phyloP scores from a whole-genome alignment of 257 asterid genomes.

The Solanum dulcamara region DNA sequence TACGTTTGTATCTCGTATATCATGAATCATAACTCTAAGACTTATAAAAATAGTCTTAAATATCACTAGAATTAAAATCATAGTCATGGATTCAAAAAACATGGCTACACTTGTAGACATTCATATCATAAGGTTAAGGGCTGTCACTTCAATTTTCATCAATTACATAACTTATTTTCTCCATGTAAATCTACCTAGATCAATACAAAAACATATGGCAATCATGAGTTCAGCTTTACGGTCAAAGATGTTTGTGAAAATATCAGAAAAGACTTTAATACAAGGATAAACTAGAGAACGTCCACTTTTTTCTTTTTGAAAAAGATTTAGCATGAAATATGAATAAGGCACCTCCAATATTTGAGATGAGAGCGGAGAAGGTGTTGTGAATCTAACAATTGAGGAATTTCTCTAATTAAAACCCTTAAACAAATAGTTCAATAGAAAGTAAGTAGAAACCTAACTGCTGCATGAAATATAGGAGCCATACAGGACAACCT shows the following conservation, averaged over 20 bases:
- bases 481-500: not conserved
- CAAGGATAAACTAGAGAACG: not conserved
- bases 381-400: not conserved
- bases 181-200: not conserved
- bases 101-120: not conserved
- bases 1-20: not conserved
- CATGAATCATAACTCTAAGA: not conserved
- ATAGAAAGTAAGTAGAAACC: not conserved
- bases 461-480: not conserved
- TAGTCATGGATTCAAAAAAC: not conserved
- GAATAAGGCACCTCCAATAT: not conserved
- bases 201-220: not conserved
- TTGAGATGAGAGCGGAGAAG: not conserved
- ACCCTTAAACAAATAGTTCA: not conserved
- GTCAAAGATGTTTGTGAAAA: not conserved
- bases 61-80: not conserved
- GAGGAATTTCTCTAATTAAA: not conserved
- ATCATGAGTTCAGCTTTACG: not conserved
- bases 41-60: not conserved
- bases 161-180: not conserved
- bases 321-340: not conserved
- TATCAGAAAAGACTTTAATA: not conserved
- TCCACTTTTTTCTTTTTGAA: not conserved
- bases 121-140: not conserved
- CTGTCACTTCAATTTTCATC: not conserved